phyloP scores from a whole-genome alignment of 2,329 filamentous ascomycete species.

The Microdochium nivale region DNA sequence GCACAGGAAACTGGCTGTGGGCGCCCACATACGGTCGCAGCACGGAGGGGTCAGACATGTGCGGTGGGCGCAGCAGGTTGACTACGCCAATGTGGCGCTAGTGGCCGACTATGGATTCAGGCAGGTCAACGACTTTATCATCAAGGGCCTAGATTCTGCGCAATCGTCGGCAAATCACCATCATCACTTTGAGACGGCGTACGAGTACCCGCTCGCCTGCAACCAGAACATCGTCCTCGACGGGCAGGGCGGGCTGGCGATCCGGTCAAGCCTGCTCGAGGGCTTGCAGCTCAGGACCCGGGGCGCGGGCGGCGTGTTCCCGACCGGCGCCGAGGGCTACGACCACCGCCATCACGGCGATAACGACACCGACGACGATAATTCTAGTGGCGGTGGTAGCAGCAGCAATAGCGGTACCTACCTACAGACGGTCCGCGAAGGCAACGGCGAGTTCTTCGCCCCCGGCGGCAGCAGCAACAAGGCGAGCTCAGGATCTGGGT shows the following conservation, averaged over 20 bases:
- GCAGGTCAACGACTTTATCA: slow-evolving; percentile 13
- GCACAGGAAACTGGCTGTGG: slow-evolving; percentile 41
- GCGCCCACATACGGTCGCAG: slow-evolving; percentile 38
- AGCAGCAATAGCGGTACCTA: neutral
- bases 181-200: slow-evolving; percentile 23
- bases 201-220: slow-evolving; percentile 50
- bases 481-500: slow-evolving; percentile 41
- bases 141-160: slow-evolving; percentile 7
- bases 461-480: slow-evolving; percentile 30
- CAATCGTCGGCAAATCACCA: neutral
- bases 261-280: slow-evolving; percentile 25
- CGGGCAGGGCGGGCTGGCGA: slow-evolving; percentile 26
- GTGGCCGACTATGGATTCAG: slow-evolving; percentile 8
- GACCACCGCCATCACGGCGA: slow-evolving; percentile 17
- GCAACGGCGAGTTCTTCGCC: slow-evolving; percentile 43
- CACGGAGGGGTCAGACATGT: slow-evolving; percentile 4
- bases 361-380: too few species aligned
- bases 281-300: slow-evolving; percentile 23
- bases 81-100: slow-evolving; percentile 8
- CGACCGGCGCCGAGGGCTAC: slow-evolving; percentile 51
- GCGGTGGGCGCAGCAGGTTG: slow-evolving; percentile 8
- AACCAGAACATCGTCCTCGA: slow-evolving; percentile 36
- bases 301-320: slow-evolving; percentile 35
- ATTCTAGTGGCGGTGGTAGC: too few species aligned
- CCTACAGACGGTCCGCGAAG: slow-evolving; percentile 40